A percentile compares a stretch with the other conserved stretches of the same genome.
phyloP scores from a whole-genome alignment of 129 eudicot genomes.

The Artemisia argyi region DNA sequence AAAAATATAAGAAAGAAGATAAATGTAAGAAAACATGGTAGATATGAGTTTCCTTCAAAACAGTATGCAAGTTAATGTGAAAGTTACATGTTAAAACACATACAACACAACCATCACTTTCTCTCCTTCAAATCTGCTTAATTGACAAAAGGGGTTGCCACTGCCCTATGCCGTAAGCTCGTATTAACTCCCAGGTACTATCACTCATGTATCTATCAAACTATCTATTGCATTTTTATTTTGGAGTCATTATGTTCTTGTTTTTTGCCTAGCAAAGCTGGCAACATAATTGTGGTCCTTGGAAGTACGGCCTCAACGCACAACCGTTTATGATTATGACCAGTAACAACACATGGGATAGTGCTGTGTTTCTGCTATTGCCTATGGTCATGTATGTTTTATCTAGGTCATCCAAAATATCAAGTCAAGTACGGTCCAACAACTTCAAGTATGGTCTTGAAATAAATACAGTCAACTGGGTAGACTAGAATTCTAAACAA shows the following conservation, averaged over 20 bases:
- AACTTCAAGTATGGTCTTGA: background rate
- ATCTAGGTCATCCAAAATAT: background rate
- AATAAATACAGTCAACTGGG: background rate
- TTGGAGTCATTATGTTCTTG: background rate
- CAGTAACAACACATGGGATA: background rate
- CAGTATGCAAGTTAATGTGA: slow-evolving; percentile 8
- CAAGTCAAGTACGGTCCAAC: background rate
- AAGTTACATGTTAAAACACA: background rate
- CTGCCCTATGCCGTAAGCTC: slow-evolving; percentile 3
- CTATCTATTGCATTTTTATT: background rate
- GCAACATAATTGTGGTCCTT: background rate
- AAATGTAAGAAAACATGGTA: background rate
- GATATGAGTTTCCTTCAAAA: slow-evolving; percentile 3
- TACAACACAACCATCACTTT: background rate
- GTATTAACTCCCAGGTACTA: background rate
- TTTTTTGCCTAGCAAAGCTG: background rate
- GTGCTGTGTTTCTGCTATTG: background rate
- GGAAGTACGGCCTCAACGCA: background rate
- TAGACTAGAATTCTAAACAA: background rate
- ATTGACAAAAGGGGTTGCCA: background rate
- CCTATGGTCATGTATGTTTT: background rate
- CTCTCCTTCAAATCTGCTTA: background rate
- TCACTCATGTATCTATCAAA: background rate
- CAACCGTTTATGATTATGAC: background rate
- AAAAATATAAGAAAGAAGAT: background rate